Conservation (phyloP, 305 asterid species). For the Fraxinus platypoda region DNA sequence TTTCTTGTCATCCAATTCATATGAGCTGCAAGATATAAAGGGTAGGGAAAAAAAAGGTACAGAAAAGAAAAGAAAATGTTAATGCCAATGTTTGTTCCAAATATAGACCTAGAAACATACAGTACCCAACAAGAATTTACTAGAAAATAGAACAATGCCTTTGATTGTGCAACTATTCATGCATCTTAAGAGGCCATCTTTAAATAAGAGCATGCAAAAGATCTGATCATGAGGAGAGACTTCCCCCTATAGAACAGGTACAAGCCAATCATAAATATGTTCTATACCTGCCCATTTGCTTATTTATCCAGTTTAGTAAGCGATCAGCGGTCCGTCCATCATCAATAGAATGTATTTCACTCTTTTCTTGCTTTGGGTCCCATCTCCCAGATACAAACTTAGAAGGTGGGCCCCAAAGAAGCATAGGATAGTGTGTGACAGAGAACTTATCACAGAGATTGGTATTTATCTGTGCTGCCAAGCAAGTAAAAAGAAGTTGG, state of each 20-base stretch:
- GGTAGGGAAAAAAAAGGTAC: neutral
- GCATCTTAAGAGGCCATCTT: conserved; percentile 19
- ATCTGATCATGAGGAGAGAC: neutral
- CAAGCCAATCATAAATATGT: conserved; percentile 14
- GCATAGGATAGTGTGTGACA: conserved; percentile 66
- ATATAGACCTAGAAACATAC: neutral
- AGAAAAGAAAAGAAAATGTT: neutral
- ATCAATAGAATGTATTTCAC: conserved; percentile 52
- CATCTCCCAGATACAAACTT: conserved; percentile 67
- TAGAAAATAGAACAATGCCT: neutral
- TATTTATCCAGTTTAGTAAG: conserved; percentile 73
- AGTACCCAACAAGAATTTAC: neutral
- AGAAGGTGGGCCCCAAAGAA: conserved; percentile 77
- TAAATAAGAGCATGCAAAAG: neutral
- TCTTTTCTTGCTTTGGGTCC: conserved; percentile 57
- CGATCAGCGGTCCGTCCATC: conserved; percentile 63
- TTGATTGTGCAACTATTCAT: conserved; percentile 1
- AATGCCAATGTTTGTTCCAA: neutral
- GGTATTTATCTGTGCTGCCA: conserved; percentile 86
- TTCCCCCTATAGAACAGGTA: conserved; percentile 6
- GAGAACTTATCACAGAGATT: conserved; percentile 78
- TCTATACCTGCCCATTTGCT: conserved; percentile 60
- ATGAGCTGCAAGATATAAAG: conserved; percentile 47
- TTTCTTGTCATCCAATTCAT: conserved; percentile 61
- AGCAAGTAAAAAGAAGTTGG: conserved; percentile 42